Evolutionary conservation across 345 rosid genomes (phyloP).

Genomic region (Moricandia moricandioides): DNA sequence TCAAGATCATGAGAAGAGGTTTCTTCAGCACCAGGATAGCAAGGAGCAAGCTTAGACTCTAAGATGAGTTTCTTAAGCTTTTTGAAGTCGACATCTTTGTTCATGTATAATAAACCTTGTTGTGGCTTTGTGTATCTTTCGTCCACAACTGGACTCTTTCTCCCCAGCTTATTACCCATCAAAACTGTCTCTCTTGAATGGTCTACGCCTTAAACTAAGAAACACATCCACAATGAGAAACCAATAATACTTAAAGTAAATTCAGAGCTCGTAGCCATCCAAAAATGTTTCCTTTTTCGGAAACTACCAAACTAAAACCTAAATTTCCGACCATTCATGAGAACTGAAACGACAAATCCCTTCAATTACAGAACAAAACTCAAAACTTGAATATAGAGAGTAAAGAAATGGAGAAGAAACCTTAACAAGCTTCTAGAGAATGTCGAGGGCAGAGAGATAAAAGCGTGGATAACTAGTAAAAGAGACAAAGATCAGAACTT

Average conservation of each 20-base stretch:
- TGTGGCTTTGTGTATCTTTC: constrained; percentile 72
- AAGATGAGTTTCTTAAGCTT: constrained; percentile 87
- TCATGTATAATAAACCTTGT: constrained; percentile 67
- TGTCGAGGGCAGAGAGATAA: not conserved
- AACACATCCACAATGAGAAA: not conserved
- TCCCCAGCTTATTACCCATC: constrained; percentile 92
- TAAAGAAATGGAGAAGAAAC: not conserved
- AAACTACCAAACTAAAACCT: not conserved
- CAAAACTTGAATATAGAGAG: not conserved
- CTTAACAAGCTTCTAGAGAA: constrained; percentile 4
- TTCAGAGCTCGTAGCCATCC: not conserved
- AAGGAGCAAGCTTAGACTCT: constrained; percentile 95
- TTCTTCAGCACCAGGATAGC: constrained; percentile 91
- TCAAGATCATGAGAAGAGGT: constrained; percentile 55
- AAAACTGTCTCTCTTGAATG: not conserved
- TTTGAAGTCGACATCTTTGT: constrained; percentile 80
- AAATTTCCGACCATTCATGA: not conserved
- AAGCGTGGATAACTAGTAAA: not conserved
- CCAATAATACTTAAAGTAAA: not conserved
- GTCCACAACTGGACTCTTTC: constrained; percentile 75
- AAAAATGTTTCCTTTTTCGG: not conserved
- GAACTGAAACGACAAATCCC: not conserved
- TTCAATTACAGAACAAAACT: not conserved
- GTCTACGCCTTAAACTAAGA: not conserved
- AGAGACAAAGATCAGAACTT: constrained; percentile 16